Base-by-base conservation (phyloP, 2,329 filamentous ascomycete species). In the Didymella sp. region DNA sequence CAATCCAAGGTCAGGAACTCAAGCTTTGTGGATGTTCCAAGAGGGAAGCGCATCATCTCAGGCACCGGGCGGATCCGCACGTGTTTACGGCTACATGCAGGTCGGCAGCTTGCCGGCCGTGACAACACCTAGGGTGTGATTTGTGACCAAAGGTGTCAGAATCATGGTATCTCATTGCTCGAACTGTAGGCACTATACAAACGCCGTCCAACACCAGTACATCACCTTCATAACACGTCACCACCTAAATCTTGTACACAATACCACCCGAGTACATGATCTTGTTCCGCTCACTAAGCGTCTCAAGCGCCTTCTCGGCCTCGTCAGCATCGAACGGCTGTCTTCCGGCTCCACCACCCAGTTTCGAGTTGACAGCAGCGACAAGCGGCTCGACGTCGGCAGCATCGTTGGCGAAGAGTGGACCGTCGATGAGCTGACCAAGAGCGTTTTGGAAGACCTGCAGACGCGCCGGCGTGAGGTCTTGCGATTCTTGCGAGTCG, bases 371-470 rank as follows among this genome's bases (percentile, higher is more conserved):
- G 47, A 99, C 90, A 8, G 90, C 90, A 3, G 83, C 83, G 17
- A 97, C 83, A 28, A 99, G 83, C 24, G 85, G 85, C 60, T 87
- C 85, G 2, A 97, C 84, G 59, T 89, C 84, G 13, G 92, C 92
- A 17, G 88, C 87, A 69, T 98, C 95, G 59, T 96, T 91, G 28
- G 88, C 86, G 73, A 99, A 99, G n/a, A 99, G 77, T 12, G 86
- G 83, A 0, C 89, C 89, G 68, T 89, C 89, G 70, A 96, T 88
- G 51, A 99, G 82, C 67, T 91, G 89, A 22, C 95, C 95, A 3
- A 99, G 82, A 2, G 90, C 86, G 11, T 86, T 85, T 51, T 91
- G 87, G 87, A 99, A 99, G 1, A 86, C 79, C 6, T 84, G 80
- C 24, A 96, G 78, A 37, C 95, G 85, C 37, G 83, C 81, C 0